phyloP scores from a whole-genome alignment of 2,329 filamentous ascomycete genomes.

The Colletotrichum lupini region DNA sequence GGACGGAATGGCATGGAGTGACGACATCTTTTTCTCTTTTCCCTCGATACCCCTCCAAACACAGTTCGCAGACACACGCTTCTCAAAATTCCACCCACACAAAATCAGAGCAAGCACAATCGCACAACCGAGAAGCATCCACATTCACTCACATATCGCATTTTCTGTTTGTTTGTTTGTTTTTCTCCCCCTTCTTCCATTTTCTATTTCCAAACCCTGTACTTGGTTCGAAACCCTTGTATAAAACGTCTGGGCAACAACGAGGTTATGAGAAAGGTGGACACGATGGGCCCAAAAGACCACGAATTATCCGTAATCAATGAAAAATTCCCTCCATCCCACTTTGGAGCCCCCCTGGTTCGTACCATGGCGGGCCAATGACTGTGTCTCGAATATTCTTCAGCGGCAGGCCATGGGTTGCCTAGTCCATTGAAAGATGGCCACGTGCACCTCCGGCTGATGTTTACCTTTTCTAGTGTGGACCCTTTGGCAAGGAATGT shows the following conservation, averaged over 20 bases:
- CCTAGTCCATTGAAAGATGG: slow-evolving; percentile 33
- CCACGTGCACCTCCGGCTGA: slow-evolving; percentile 36
- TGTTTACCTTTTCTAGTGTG: slow-evolving; percentile 31
- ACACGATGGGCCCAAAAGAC: slow-evolving; percentile 30
- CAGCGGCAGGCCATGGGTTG: slow-evolving; percentile 32
- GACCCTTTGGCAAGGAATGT: slow-evolving; percentile 28
- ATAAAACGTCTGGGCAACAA: slow-evolving; percentile 25
- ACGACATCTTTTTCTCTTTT: slow-evolving; percentile 28
- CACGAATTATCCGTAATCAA: slow-evolving; percentile 28
- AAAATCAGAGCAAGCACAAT: slow-evolving; percentile 14
- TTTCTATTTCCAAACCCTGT: slow-evolving; percentile 26
- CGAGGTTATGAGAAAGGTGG: slow-evolving; percentile 34
- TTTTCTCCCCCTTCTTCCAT: slow-evolving; percentile 1
- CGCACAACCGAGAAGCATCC: slow-evolving; percentile 10
- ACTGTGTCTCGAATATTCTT: slow-evolving; percentile 31
- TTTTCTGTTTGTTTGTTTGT: background rate
- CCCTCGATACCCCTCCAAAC: slow-evolving; percentile 28
- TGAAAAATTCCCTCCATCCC: slow-evolving; percentile 34
- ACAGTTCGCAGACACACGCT: slow-evolving; percentile 11
- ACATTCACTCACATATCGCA: slow-evolving; percentile 29
- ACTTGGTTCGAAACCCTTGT: slow-evolving; percentile 24
- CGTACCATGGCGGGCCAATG: slow-evolving; percentile 27
- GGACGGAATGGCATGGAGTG: slow-evolving; percentile 26
- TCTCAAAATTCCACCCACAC: slow-evolving; percentile 11
- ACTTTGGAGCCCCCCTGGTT: slow-evolving; percentile 29